Conservation (phyloP, 2,329 filamentous ascomycete species). For the Ramularia collo-cygni region DNA sequence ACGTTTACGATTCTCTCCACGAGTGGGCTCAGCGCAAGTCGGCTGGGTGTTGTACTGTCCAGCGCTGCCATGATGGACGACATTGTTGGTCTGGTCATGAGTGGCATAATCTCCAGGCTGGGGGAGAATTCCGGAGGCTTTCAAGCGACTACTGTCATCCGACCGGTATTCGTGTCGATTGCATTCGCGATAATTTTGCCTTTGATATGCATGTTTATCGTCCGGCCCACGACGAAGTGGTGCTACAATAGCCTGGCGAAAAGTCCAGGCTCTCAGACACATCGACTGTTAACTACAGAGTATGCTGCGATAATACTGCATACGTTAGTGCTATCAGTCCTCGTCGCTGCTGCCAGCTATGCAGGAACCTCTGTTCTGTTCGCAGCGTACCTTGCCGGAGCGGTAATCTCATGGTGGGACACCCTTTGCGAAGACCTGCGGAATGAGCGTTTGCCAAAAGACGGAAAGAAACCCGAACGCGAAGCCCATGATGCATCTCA, state of each 20-base stretch:
- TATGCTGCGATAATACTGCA: slow-evolving; percentile 43
- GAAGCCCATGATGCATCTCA: no score
- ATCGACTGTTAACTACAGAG: slow-evolving; percentile 4
- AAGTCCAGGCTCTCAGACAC: not conserved
- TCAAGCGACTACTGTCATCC: slow-evolving; percentile 38
- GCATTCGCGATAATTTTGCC: slow-evolving; percentile 47
- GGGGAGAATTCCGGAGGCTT: slow-evolving; percentile 36
- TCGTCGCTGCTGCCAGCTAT: slow-evolving; percentile 49
- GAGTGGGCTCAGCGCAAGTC: slow-evolving; percentile 48
- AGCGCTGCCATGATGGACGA: slow-evolving; percentile 78
- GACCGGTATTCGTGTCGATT: slow-evolving; percentile 46
- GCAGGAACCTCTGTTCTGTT: slow-evolving; percentile 58
- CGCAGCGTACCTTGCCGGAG: slow-evolving; percentile 54
- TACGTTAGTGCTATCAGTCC: slow-evolving; percentile 43
- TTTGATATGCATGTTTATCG: slow-evolving; percentile 41
- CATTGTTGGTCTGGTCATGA: slow-evolving; percentile 69
- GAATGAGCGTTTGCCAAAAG: not conserved
- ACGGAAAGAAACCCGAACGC: no score
- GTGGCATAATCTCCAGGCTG: slow-evolving; percentile 65
- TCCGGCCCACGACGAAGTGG: slow-evolving; percentile 36
- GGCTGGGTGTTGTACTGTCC: slow-evolving; percentile 57
- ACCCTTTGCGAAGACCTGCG: slow-evolving; percentile 7
- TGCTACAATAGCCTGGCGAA: not conserved
- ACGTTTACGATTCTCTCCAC: slow-evolving; percentile 60
- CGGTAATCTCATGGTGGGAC: slow-evolving; percentile 55